These are phyloP conservation scores for Aspergillus baeticus DNA, from an alignment of 495 filamentous ascomycete genomes.

Conservation along the genomic window DNA sequence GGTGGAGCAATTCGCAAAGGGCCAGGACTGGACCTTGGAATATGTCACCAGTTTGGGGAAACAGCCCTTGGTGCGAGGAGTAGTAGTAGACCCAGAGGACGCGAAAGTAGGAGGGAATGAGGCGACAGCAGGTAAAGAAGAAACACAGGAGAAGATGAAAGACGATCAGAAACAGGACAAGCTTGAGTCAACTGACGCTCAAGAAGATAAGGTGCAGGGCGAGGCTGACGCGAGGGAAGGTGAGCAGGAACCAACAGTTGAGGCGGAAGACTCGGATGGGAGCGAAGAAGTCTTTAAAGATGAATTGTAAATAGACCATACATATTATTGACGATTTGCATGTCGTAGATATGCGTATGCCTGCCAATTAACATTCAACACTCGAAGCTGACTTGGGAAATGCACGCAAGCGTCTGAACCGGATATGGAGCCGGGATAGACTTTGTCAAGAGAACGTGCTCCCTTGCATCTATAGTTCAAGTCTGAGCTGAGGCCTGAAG, in stretches of 20 bases:
- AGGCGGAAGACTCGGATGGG: constrained; percentile 28
- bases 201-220: not conserved
- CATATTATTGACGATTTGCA: constrained; percentile 1
- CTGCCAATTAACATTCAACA: too few relatives aligned
- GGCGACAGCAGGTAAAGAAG: constrained; percentile 23
- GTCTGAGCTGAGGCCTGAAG: too few relatives aligned
- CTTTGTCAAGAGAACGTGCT: not conserved
- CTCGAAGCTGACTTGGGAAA: not conserved
- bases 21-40: constrained; percentile 50
- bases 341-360: not conserved
- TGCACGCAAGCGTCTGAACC: not conserved
- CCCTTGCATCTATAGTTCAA: not conserved
- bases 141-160: constrained; percentile 33
- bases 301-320: constrained; percentile 42
- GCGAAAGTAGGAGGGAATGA: constrained; percentile 36
- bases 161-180: not conserved
- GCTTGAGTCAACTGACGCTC: not conserved
- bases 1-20: constrained; percentile 39
- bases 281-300: constrained; percentile 56
- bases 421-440: not conserved
- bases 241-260: constrained; percentile 5
- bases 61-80: constrained; percentile 46
- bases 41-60: constrained; percentile 44
- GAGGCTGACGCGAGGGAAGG: not conserved
- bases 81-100: constrained; percentile 36